Evolutionary conservation across 1,284 basidiomycete genomes (phyloP), one percentile per base, ranked within the genome.

Genomic region (Phellopilus nigrolimitatus): DNA sequence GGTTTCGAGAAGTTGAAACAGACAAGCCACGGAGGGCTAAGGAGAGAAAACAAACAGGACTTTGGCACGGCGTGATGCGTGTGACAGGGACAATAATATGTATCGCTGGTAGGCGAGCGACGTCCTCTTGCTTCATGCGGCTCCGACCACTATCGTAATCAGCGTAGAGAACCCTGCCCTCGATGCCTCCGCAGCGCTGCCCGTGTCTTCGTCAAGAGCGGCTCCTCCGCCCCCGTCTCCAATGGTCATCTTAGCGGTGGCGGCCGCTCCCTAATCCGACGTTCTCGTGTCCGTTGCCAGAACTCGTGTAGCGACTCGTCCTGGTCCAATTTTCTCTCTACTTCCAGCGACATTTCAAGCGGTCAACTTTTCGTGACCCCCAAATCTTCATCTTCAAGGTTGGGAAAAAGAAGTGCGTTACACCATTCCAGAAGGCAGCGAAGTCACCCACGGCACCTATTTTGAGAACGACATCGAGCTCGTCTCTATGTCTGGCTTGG

Each of bases 351-450:
- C n/a, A 46, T 51, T 34, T 55, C 53, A 24, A 55, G 53, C 42
- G 43, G 48, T 27, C 48, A 53, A 28, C 33, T 54, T 5, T 55
- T 55, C 45, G 53, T 55, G 15, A 1, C 68, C 76, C 15, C 78
- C 81, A n/a, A 72, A 74, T 10, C 85, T 88, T 62, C 60, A 62
- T 85, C 46, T 87, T 88, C 62, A 57, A 49, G 74, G 79, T 52
- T 80, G 80, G 38, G 82, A 79, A 72, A n/a, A 60, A 64, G 31
- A 51, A 62, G 28, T 50, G 52, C 27, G 58, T 53, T 43, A 60
- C 63, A 5, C 61, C 64, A 7, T 55, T 59, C 0, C 44, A 54
- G 60, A 13, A 62, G n/a, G n/a, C n/a, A 48, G 39, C 50, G 62
- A 24, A 61, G 64, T 15, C 64, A 77, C 47, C 57, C 64, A 12